A percentile compares a stretch with the other conserved stretches of the same genome.
These are phyloP conservation scores for Solanum chmielewskii DNA, from an alignment of 257 asterid species.

Conservation along the genomic window DNA sequence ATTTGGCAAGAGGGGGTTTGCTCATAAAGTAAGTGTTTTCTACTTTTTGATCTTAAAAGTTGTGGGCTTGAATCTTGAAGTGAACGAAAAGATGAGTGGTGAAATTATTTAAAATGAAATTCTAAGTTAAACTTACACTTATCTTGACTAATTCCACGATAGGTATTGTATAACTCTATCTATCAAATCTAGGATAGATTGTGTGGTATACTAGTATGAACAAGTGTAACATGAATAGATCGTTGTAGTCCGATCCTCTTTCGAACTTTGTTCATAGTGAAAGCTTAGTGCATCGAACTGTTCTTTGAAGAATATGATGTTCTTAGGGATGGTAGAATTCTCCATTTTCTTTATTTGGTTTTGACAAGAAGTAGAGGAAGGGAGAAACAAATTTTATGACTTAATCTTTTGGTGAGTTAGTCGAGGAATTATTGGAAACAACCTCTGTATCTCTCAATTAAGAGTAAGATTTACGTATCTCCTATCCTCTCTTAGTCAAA, in stretches of 20 bases:
- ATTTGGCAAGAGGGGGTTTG: background rate
- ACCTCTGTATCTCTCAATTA: background rate
- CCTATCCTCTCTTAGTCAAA: background rate
- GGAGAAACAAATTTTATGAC: background rate
- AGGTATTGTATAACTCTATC: background rate
- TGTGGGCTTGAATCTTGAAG: background rate
- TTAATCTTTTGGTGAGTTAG: background rate
- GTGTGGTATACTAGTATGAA: background rate
- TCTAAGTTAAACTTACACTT: no score
- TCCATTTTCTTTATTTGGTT: background rate
- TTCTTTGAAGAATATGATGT: background rate
- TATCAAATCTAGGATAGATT: background rate
- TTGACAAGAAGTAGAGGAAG: background rate
- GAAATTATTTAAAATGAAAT: background rate
- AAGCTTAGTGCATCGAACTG: background rate
- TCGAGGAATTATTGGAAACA: background rate
- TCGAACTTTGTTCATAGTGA: fast-evolving
- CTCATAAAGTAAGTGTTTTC: background rate
- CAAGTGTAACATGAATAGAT: background rate
- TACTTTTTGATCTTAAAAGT: background rate
- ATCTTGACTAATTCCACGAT: background rate
- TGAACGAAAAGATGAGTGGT: background rate
- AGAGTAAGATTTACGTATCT: background rate
- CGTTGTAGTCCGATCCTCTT: background rate
- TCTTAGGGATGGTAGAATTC: background rate